These are phyloP conservation scores for Austroboletus festivus DNA, from an alignment of 768 basidiomycete species.

Conservation along the genomic window DNA sequence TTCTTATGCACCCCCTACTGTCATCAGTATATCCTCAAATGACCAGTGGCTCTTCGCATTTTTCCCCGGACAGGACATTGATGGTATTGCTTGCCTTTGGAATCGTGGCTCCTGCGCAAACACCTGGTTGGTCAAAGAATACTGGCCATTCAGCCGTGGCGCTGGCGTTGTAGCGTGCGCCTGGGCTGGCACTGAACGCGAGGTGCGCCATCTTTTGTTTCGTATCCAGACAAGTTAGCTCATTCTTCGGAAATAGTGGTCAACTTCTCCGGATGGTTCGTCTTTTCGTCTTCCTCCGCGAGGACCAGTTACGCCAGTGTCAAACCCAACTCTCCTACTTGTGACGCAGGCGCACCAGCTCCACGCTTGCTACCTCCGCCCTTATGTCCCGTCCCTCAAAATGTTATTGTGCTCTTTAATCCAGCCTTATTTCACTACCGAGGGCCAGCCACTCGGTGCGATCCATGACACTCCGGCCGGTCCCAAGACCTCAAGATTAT, in stretches of 20 bases:
- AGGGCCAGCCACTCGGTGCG: conserved; percentile 33
- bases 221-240: background rate
- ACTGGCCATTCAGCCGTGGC: conserved; percentile 48
- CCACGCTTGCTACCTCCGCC: conserved; percentile 52
- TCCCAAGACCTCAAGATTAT: conserved; percentile 43
- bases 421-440: conserved; percentile 36
- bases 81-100: conserved; percentile 69
- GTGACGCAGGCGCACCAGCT: conserved; percentile 63
- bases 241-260: conserved; percentile 47
- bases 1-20: conserved; percentile 58
- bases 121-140: conserved; percentile 57
- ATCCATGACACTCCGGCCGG: conserved; percentile 30
- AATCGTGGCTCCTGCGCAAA: conserved; percentile 56
- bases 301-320: conserved; percentile 54
- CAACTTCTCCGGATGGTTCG: conserved; percentile 40
- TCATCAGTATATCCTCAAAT: conserved; percentile 57
- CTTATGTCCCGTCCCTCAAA: conserved; percentile 42
- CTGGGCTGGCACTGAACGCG: conserved; percentile 61
- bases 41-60: conserved; percentile 73
- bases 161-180: conserved; percentile 58
- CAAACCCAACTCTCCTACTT: conserved; percentile 54
- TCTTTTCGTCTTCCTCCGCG: conserved; percentile 54
- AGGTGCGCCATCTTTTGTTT: conserved; percentile 39
- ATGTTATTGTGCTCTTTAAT: conserved; percentile 49
- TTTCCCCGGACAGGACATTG: conserved; percentile 56